A percentile compares a stretch with the other conserved stretches of the same genome.
These are phyloP conservation scores for Phytophthora syringae DNA, from an alignment of 352 stramenopile genomes.

Conservation along the genomic window DNA sequence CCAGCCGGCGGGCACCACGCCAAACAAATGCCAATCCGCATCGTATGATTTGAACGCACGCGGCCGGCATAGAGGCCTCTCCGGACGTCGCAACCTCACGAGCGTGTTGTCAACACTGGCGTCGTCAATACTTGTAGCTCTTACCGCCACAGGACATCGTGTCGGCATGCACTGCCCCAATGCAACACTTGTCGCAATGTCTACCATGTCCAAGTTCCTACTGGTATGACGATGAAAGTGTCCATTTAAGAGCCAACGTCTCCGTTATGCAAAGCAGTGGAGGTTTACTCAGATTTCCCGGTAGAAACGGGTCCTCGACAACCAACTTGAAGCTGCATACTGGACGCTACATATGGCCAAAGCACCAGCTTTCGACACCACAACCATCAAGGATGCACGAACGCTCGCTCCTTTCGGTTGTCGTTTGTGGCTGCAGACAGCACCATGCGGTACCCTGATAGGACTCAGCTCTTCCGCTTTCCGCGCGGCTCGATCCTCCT, in stretches of 20 bases:
- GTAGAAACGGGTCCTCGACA: conserved; percentile 5
- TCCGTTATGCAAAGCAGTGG: not conserved
- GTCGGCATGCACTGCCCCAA: not conserved
- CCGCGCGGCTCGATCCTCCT: conserved; percentile 13
- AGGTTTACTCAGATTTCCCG: not conserved
- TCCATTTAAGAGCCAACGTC: not conserved
- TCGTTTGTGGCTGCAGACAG: conserved; percentile 7
- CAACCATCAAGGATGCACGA: conserved; percentile 21
- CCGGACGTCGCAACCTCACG: conserved; percentile 7
- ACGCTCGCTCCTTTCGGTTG: conserved; percentile 13
- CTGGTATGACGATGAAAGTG: too few relatives aligned
- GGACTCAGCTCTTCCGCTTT: not conserved
- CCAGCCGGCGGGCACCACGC: conserved; percentile 25
- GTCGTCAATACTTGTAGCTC: too few relatives aligned
- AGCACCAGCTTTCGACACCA: conserved; percentile 19
- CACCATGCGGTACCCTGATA: conserved; percentile 9
- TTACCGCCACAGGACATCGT: too few relatives aligned
- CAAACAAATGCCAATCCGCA: conserved; percentile 15
- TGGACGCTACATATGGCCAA: not conserved
- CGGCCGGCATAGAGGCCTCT: conserved; percentile 23
- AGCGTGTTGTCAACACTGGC: too few relatives aligned
- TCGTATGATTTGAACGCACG: conserved; percentile 26
- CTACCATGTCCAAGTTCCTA: conserved; percentile 6
- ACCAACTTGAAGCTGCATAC: conserved; percentile 26
- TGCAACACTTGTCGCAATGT: conserved; percentile 15